Evolutionary conservation across 2,329 filamentous ascomycete species (phyloP).

Genomic region (Fragosphaeria purpurea): DNA sequence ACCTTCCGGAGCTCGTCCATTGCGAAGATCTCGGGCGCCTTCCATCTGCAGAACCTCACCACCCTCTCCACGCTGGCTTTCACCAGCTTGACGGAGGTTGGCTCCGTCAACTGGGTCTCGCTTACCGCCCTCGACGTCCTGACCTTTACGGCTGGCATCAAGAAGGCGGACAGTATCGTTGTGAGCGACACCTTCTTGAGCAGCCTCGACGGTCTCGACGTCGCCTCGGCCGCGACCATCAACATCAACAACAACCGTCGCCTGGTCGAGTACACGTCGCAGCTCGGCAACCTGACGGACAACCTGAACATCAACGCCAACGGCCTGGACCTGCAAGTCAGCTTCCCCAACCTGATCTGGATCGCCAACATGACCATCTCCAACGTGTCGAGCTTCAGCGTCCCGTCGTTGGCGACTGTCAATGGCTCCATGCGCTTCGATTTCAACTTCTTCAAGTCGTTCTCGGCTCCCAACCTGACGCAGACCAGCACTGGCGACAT

Average conservation of each 20-base stretch:
- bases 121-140: conserved; percentile 50
- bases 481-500: conserved; percentile 48
- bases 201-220: conserved; percentile 70
- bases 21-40: conserved; percentile 54
- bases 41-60: conserved; percentile 59
- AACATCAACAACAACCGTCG: conserved; percentile 86
- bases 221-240: conserved; percentile 61
- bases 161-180: conserved; percentile 54
- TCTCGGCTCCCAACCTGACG: conserved; percentile 62
- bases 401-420: conserved; percentile 63
- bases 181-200: conserved; percentile 82
- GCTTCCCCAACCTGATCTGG: conserved; percentile 67
- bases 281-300: conserved; percentile 64
- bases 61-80: conserved; percentile 60
- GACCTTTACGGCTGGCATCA: conserved; percentile 44
- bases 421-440: conserved; percentile 78
- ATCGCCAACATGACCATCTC: conserved; percentile 74
- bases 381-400: conserved; percentile 64
- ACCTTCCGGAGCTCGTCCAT: conserved; percentile 53
- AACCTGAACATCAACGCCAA: conserved; percentile 71
- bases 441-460: conserved; percentile 58
- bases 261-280: conserved; percentile 65
- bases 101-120: conserved; percentile 59
- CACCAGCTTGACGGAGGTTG: conserved; percentile 52
- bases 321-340: conserved; percentile 57